Conservation (phyloP, 352 stramenopile species). For the Phytophthora capsici region DNA sequence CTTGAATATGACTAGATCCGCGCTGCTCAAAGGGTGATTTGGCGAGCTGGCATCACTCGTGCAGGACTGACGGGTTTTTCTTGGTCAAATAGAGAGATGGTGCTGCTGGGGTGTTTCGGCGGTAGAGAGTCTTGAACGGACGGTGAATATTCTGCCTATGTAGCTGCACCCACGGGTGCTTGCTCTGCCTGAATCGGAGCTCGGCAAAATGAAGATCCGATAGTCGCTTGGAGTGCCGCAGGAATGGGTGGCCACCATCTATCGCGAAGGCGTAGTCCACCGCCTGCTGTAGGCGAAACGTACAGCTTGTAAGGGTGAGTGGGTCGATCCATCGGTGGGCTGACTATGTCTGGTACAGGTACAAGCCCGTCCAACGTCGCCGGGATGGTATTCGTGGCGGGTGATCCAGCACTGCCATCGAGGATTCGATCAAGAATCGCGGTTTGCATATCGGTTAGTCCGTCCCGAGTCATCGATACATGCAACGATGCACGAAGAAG, state of each 20-base stretch:
- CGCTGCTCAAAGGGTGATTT: no score
- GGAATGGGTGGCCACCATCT: neutral
- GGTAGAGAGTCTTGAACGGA: no score
- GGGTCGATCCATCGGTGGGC: slow-evolving; percentile 11
- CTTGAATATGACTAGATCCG: no score
- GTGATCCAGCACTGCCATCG: neutral
- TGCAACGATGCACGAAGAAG: neutral
- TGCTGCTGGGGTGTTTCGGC: neutral
- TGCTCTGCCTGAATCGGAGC: neutral
- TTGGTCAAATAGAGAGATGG: slow-evolving; percentile 7
- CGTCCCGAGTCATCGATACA: neutral
- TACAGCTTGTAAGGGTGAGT: neutral
- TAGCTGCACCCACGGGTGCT: no score
- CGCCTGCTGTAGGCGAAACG: slow-evolving; percentile 3
- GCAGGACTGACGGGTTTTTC: neutral
- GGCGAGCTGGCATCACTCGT: no score
- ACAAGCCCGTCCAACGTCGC: slow-evolving; percentile 6
- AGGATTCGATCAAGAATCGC: slow-evolving; percentile 8
- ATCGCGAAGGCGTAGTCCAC: slow-evolving; percentile 14
- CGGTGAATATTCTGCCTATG: no score
- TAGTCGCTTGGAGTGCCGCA: neutral
- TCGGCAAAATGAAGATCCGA: neutral
- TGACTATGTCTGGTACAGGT: neutral
- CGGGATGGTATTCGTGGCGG: slow-evolving; percentile 5
- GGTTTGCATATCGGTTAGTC: slow-evolving; percentile 5